A percentile compares a stretch with the other conserved stretches of the same genome.
These are phyloP conservation scores for Trametes sanguinea DNA, from an alignment of 768 basidiomycete species.

Conservation along the genomic window DNA sequence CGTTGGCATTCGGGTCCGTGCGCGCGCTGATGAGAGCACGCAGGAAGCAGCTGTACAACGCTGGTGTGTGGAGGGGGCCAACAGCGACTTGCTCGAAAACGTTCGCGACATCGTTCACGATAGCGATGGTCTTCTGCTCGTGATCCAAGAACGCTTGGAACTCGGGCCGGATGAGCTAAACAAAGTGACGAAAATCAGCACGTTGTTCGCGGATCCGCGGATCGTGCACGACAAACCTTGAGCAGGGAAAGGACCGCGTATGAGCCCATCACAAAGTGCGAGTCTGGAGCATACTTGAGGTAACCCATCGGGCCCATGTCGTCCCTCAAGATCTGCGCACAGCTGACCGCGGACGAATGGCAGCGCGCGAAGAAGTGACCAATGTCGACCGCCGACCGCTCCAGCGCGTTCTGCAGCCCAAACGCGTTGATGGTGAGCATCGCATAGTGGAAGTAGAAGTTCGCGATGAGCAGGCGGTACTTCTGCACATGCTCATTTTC, in stretches of 20 bases:
- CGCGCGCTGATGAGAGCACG: slow-evolving; percentile 70
- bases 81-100: slow-evolving; percentile 76
- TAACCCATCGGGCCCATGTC: slow-evolving; percentile 75
- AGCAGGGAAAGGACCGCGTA: slow-evolving; percentile 91
- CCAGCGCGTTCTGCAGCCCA: slow-evolving; percentile 94
- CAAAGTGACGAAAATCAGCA: not conserved
- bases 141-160: slow-evolving; percentile 76
- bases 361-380: slow-evolving; percentile 84
- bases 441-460: slow-evolving; percentile 85
- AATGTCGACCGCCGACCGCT: slow-evolving; percentile 69
- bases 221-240: slow-evolving; percentile 56
- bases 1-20: slow-evolving; percentile 31
- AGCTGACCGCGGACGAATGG: slow-evolving; percentile 68
- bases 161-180: slow-evolving; percentile 78
- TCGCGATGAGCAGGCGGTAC: slow-evolving; percentile 54
- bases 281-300: slow-evolving; percentile 85
- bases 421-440: slow-evolving; percentile 93
- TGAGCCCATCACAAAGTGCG: slow-evolving; percentile 87
- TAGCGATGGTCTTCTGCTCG: slow-evolving; percentile 66
- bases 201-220: not conserved
- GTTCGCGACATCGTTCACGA: slow-evolving; percentile 82
- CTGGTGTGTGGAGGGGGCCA: slow-evolving; percentile 83
- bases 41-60: slow-evolving; percentile 83
- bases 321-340: slow-evolving; percentile 75
- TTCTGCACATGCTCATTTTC: slow-evolving; percentile 29